Base-by-base conservation (phyloP, 495 filamentous ascomycete species). In the Diplogelasinospora grovesii region DNA sequence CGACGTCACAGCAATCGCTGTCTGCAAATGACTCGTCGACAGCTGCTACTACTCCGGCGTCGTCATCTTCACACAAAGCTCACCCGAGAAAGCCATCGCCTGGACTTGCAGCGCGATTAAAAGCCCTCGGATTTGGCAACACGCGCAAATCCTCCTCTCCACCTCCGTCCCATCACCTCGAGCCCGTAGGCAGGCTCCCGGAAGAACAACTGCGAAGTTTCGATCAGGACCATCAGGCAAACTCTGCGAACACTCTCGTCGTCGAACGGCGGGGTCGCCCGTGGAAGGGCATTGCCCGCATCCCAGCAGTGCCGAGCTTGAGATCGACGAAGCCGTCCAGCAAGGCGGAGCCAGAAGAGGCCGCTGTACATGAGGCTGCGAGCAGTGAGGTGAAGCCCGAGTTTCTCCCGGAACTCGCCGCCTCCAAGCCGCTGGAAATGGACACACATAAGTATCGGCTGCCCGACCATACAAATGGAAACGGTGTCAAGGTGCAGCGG, bases 71-170 rank as follows among this genome's bases (percentile, higher is more conserved):
- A 43, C 58, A 63, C 42, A n/a, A n/a, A n/a, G n/a, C n/a, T n/a
- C 49, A 46, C 28, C 46, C 65, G 27, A 70, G 78, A 43, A 78
- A 77, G 53, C 75, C 76, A 2, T 86, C 83, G 20, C 83, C 85
- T 28, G 83, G 82, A 16, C 70, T 89, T 15, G 82, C 84, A 46
- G 85, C 83, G 35, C 81, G 85, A 60, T 76, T 89, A 41, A 86
- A 83, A 54, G 70, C 81, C 26, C 64, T 89, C 29, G 80, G 84
- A 53, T 67, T 82, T 59, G 66, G 73, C 42, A 54, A 70, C 11
- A 24, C 54, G 5, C 58, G 60, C 34, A 65, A 67, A 61, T 65
- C 69, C 23, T 41, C 58, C 14, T 50, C 57, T 42, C 66, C 53
- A 40, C 61, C 58, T 13, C 60, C 55, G 16, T 57, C 54, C 33